Evolutionary conservation across 805 yeast genomes (phyloP), one percentile per base, ranked within the genome.

Genomic region (Pichia occidentalis): DNA sequence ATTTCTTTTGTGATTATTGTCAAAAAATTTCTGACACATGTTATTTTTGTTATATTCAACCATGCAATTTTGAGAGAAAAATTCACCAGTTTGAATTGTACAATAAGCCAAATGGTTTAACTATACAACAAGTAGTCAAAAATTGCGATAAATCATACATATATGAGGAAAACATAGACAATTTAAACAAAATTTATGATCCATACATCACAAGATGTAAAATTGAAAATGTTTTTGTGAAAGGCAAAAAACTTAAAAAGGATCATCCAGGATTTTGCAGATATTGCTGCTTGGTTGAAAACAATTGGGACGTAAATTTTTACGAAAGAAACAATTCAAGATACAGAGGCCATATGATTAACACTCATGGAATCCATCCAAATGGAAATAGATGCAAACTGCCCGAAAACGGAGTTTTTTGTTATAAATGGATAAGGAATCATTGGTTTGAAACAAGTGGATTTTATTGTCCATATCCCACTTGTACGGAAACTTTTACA

Each of bases 301-400:
- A 17, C 6, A 18, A 14, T 7, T 39, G 43, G 43, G 36, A 43
- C 21, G 24, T 29, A 6, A 34, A 45, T 21, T 45, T 45, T 23
- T 42, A 31, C 31, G 42, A 45, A 25, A 30, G 48, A 6, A 45
- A 45, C 12, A 45, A 45, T 23, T 45, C 48, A 16, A 31, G 46
- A 2, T 45, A 45, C 13, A 38, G 48, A 30, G 48, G 48, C 3
- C 48, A 45, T 26, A 25, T 45, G 32, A 39, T 45, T 28, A 45
- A 45, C 20, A 45, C 48, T 5, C 48, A 45, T 30, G 48, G 48
- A 4, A 35, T 45, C 23, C 42, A 39, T 34, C 46, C 44, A 12
- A 42, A 36, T 21, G 48, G 46, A 5, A 13, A 23, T 2, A 20
- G 12, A 5, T 24, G 29, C 29, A 29, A 36, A 24, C 5, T 37